Evolutionary conservation across 2,329 filamentous ascomycete species (phyloP), one percentile per base, ranked within the genome.

Genomic region (Aureobasidium melanogenum): DNA sequence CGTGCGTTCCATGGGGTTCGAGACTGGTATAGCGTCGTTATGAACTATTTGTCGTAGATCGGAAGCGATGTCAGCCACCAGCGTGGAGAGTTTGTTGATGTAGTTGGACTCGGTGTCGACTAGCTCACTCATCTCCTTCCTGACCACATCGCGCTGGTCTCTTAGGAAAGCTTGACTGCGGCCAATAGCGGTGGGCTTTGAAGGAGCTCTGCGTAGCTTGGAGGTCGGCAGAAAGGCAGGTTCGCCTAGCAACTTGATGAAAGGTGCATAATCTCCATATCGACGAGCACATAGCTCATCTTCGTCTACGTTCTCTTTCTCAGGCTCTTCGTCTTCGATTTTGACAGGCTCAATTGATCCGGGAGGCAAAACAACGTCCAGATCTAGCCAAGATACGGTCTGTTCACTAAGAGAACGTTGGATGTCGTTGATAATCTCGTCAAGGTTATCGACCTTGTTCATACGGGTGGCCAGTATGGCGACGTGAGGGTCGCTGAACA

Each of bases 21-120:
- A 56, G 15, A 62, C 54, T 2, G 61, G 61, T 24, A 62, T 62
- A 17, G 61, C 54, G 7, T 62, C 50, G 26, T 62, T 62, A 24
- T 51, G 36, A 4, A 88, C 87, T 64, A 85, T 87, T 55, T 86
- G 78, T 34, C 89, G 85, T 68, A 95, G 92, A 64, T 95, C 89
- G 60, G 85, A 84, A 28, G 91, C 91, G 32, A 97, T 85, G 63
- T 87, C 84, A 64, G 88, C 85, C 44, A 96, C 88, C 63, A 99
- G 76, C 66, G 94, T 89, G 64, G 89, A 84, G 61, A 99, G 76
- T 73, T 97, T 97, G 68, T 83, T 82, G 44, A 99, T 91, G 74
- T 97, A 99, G 72, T 90, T 87, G 71, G 94, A 91, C 73, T 99
- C 94, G 0, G 94, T 99, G 69, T 96, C 89, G 36, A 97, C 84